These are phyloP conservation scores for Senna tora DNA, from an alignment of 306 rosid species.

Conservation along the genomic window DNA sequence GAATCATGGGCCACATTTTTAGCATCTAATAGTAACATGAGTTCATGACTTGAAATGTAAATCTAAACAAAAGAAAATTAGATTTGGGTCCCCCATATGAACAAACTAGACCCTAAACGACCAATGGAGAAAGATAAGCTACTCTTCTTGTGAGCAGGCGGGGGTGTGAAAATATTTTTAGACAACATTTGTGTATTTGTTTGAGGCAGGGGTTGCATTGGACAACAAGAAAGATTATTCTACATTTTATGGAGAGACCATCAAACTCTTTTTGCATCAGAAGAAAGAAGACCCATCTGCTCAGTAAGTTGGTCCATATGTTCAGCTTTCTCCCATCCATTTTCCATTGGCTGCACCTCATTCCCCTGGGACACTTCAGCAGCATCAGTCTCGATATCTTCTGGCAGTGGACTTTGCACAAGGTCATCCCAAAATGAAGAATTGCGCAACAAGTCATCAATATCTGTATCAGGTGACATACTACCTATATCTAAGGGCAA, in stretches of 20 bases:
- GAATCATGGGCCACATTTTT: not conserved
- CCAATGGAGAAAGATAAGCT: conserved; percentile 30
- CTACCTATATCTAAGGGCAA: conserved; percentile 58
- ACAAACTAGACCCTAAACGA: conserved; percentile 38
- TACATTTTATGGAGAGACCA: conserved; percentile 42
- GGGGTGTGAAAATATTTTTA: conserved; percentile 2
- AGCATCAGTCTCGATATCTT: conserved; percentile 50
- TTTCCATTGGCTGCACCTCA: conserved; percentile 53
- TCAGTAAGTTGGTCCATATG: conserved; percentile 70
- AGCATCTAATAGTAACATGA: conserved; percentile 21
- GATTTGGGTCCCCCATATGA: conserved; percentile 28
- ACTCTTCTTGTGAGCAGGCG: conserved; percentile 38
- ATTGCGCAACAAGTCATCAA: conserved; percentile 59
- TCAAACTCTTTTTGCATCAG: conserved; percentile 55
- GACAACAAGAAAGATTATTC: conserved; percentile 31
- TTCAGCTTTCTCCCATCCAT: conserved; percentile 59
- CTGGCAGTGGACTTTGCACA: conserved; percentile 48
- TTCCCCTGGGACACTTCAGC: conserved; percentile 42
- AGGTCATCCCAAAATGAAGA: conserved; percentile 55
- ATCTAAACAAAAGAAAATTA: conserved; percentile 1
- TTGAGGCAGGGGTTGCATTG: conserved; percentile 37
- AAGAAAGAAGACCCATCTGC: conserved; percentile 74
- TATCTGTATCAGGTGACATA: conserved; percentile 57
- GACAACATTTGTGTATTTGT: conserved; percentile 25
- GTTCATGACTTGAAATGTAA: conserved; percentile 17